Conservation (phyloP, 2,329 filamentous ascomycete genomes). For the Drechslerella coelobrocha region DNA sequence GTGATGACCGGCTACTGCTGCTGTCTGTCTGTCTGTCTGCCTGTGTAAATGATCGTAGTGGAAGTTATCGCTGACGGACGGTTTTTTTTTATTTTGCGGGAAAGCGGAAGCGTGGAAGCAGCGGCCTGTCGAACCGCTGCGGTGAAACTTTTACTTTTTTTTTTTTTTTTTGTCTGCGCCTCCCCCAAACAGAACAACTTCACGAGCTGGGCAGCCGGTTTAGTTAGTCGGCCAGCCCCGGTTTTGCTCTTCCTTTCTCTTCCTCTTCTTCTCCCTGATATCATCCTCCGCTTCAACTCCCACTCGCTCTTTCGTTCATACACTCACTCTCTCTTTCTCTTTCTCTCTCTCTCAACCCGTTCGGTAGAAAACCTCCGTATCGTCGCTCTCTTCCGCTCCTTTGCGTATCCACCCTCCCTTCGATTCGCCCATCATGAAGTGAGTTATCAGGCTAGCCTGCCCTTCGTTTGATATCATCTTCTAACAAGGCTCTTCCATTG, state of each 20-base stretch:
- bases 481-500: slow-evolving; percentile 40
- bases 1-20: too few relatives aligned
- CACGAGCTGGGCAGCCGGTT: too few relatives aligned
- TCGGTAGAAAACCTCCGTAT: neutral
- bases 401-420: neutral
- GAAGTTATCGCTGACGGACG: too few relatives aligned
- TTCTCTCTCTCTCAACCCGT: slow-evolving; percentile 3
- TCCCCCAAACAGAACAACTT: slow-evolving; percentile 25
- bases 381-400: neutral
- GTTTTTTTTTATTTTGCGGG: slow-evolving; percentile 12
- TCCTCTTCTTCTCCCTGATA: neutral
- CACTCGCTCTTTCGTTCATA: neutral
- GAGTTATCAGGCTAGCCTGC: slow-evolving; percentile 14
- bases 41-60: too few relatives aligned
- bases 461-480: neutral
- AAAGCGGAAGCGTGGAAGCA: slow-evolving; percentile 12
- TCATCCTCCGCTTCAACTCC: slow-evolving; percentile 3
- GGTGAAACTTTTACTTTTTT: slow-evolving; percentile 20
- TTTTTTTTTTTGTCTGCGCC: slow-evolving; percentile 40
- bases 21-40: too few relatives aligned
- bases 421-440: slow-evolving; percentile 33
- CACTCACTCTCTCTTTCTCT: neutral
- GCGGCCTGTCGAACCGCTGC: slow-evolving; percentile 4
- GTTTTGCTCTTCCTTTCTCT: slow-evolving; percentile 12
- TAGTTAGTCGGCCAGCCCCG: slow-evolving; percentile 34